Evolutionary conservation across 1,139 yeast genomes (phyloP).

Genomic region (Pneumocystis oryctolagi): DNA sequence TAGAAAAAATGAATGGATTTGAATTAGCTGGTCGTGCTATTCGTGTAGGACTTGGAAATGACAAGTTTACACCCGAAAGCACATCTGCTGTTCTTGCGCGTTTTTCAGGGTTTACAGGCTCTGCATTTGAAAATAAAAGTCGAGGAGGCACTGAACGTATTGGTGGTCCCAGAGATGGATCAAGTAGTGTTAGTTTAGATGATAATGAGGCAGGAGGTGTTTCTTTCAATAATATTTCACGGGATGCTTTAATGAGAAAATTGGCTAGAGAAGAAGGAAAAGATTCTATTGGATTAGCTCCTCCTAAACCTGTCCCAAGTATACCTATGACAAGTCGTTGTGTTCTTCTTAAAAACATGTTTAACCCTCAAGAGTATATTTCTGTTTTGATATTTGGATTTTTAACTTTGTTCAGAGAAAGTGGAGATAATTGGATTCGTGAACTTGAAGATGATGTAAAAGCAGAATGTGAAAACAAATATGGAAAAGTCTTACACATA

Average conservation of each 20-base stretch:
- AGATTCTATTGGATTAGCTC: constrained; percentile 3
- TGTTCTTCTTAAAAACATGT: constrained; percentile 25
- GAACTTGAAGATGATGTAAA: constrained; percentile 28
- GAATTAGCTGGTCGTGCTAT: constrained; percentile 24
- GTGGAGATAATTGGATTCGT: constrained; percentile 24
- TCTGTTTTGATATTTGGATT: neutral
- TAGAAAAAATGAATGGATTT: constrained; percentile 24
- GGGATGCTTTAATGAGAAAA: constrained; percentile 23
- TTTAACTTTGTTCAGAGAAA: constrained; percentile 19
- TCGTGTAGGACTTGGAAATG: constrained; percentile 24
- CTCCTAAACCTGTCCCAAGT: constrained; percentile 1
- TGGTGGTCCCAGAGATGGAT: constrained; percentile 9
- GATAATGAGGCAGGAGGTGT: constrained; percentile 21
- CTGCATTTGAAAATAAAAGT: constrained; percentile 5
- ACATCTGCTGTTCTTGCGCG: constrained; percentile 8
- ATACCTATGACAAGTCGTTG: constrained; percentile 21
- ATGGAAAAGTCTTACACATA: constrained; percentile 26
- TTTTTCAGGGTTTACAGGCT: constrained; percentile 8
- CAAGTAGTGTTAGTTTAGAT: constrained; percentile 16
- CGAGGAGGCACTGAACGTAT: constrained; percentile 8
- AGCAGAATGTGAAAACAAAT: constrained; percentile 27
- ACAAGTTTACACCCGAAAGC: constrained; percentile 14
- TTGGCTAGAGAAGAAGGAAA: constrained; percentile 25
- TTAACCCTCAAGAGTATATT: constrained; percentile 23
- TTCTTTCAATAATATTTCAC: constrained; percentile 19